A percentile compares a stretch with the other conserved stretches of the same genome.
These are phyloP conservation scores for Sugiyamaella lignohabitans DNA, from an alignment of 805 yeast species.

Conservation along the genomic window DNA sequence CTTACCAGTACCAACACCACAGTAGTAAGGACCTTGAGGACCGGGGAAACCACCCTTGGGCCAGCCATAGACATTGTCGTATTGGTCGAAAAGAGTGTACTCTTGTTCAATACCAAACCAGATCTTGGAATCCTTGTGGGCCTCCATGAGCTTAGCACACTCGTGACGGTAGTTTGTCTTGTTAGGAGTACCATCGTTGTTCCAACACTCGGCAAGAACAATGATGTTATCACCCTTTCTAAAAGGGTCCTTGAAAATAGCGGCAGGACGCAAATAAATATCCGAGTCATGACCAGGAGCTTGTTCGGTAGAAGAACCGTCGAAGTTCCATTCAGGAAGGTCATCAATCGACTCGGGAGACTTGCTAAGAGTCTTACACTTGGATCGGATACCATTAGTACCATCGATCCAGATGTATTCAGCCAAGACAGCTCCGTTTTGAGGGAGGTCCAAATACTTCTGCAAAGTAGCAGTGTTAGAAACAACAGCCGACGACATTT, in stretches of 20 bases:
- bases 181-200: constrained; percentile 98
- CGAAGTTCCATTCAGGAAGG: constrained; percentile 98
- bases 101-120: constrained; percentile 99
- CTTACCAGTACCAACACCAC: constrained; percentile 99
- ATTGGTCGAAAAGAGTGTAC: constrained; percentile 91
- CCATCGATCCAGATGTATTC: constrained; percentile 99
- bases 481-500: constrained; percentile 16
- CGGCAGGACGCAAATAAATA: constrained; percentile 90
- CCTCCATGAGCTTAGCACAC: constrained; percentile 89
- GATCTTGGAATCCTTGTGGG: constrained; percentile 73
- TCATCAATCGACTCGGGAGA: constrained; percentile 69
- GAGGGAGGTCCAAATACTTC: constrained; percentile 79
- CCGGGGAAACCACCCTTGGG: constrained; percentile 99
- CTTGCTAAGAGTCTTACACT: constrained; percentile 78
- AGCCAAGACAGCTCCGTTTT: constrained; percentile 81
- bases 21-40: constrained; percentile 99
- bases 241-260: constrained; percentile 93
- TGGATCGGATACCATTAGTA: constrained; percentile 83
- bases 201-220: constrained; percentile 94
- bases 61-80: constrained; percentile 92
- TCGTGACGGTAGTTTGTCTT: constrained; percentile 97
- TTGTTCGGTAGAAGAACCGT: constrained; percentile 97
- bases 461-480: constrained; percentile 66
- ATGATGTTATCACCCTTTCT: constrained; percentile 96
- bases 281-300: constrained; percentile 98